These are phyloP conservation scores for Plantago elongata DNA, from an alignment of 257 asterid genomes.

Conservation along the genomic window DNA sequence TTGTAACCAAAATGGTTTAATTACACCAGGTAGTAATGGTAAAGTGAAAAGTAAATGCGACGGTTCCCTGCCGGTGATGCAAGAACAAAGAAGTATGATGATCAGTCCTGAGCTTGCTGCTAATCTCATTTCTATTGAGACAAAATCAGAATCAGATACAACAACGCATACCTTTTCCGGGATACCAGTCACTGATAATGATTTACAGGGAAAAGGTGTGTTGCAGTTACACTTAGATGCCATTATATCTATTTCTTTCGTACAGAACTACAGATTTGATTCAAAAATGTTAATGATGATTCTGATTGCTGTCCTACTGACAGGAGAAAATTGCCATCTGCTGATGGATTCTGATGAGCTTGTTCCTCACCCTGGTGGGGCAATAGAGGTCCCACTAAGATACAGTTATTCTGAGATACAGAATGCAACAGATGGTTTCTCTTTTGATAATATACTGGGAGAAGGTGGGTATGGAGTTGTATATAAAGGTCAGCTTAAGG, in stretches of 20 bases:
- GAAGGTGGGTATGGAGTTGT: slow-evolving; percentile 60
- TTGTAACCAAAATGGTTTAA: not conserved
- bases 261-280: slow-evolving; percentile 25
- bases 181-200: not conserved
- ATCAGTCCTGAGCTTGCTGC: not conserved
- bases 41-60: not conserved
- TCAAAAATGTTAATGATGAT: slow-evolving; percentile 25
- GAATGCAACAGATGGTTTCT: slow-evolving; percentile 52
- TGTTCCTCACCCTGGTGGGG: slow-evolving; percentile 32
- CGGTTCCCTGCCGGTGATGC: slow-evolving; percentile 12
- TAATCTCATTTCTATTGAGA: not conserved
- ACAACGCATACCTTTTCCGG: not conserved
- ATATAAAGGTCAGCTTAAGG: slow-evolving; percentile 54
- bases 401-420: slow-evolving; percentile 50
- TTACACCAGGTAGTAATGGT: slow-evolving; percentile 4
- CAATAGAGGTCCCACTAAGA: slow-evolving; percentile 37
- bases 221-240: not conserved
- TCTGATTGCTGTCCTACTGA: slow-evolving; percentile 18
- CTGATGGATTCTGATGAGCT: slow-evolving; percentile 28
- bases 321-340: slow-evolving; percentile 24
- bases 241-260: slow-evolving; percentile 4
- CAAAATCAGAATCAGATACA: not conserved
- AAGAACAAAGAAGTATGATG: not conserved
- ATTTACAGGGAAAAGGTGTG: not conserved
- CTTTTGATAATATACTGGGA: slow-evolving; percentile 55